Evolutionary conservation across 441 rosid genomes (phyloP).

Genomic region (Omphalea diandra): DNA sequence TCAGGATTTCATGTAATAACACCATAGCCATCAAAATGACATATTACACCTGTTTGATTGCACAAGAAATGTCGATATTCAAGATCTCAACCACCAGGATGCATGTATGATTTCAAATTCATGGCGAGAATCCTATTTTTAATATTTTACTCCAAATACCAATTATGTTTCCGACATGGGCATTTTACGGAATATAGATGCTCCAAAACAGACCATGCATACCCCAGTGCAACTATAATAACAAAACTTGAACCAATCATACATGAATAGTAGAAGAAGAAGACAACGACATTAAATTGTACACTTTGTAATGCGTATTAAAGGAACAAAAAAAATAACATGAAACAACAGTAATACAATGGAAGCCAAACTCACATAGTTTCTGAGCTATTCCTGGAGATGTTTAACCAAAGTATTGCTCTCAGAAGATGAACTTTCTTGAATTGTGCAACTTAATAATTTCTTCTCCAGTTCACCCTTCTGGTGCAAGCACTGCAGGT

Average conservation of each 20-base stretch:
- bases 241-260: not conserved
- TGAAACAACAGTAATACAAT: not conserved
- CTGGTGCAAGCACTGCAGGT: conserved; percentile 67
- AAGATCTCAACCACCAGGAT: conserved; percentile 3
- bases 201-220: not conserved
- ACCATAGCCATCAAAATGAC: not conserved
- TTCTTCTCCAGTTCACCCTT: conserved; percentile 69
- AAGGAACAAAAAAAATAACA: not conserved
- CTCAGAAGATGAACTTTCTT: conserved; percentile 56
- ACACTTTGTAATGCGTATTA: not conserved
- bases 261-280: not conserved
- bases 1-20: conserved; percentile 6
- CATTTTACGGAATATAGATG: too few relatives aligned
- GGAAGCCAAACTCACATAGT: conserved; percentile 54
- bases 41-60: not conserved
- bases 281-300: not conserved
- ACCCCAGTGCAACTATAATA: not conserved
- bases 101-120: too few relatives aligned
- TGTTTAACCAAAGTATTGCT: conserved; percentile 66
- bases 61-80: not conserved
- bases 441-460: conserved; percentile 50
- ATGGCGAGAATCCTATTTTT: not conserved
- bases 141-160: not conserved
- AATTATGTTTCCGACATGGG: not conserved
- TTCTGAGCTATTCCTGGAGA: conserved; percentile 88